A percentile compares a stretch with the other conserved stretches of the same genome.
Conservation (phyloP, 768 basidiomycete species). For the Termitomyces sp. region DNA sequence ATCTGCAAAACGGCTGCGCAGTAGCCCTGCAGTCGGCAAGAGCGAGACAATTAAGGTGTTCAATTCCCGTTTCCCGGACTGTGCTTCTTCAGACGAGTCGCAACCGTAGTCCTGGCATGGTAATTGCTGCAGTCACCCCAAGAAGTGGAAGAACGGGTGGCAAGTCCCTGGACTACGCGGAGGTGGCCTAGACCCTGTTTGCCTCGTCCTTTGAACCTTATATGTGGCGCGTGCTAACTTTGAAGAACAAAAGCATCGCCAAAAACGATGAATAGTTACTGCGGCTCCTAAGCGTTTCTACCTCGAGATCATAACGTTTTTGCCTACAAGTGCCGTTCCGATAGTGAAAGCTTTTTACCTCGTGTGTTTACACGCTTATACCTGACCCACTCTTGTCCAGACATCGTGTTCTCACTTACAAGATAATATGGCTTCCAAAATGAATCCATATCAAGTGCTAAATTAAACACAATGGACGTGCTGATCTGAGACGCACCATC, state of each 20-base stretch:
- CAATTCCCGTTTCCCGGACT: background rate
- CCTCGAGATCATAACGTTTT: slow-evolving; percentile 6
- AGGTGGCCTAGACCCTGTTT: background rate
- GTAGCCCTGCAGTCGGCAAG: background rate
- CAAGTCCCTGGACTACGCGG: slow-evolving; percentile 14
- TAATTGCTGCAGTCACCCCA: slow-evolving; percentile 4
- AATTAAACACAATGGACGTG: background rate
- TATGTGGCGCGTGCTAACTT: slow-evolving; percentile 13
- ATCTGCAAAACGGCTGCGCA: background rate
- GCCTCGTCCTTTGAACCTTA: background rate
- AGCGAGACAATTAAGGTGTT: background rate
- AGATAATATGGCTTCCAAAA: background rate
- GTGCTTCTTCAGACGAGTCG: background rate
- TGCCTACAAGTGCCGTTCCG: background rate
- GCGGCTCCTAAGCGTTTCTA: slow-evolving; percentile 1
- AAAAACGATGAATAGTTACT: background rate
- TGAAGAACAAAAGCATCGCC: slow-evolving; percentile 4
- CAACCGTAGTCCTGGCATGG: background rate
- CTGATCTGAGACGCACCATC: background rate
- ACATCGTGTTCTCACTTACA: background rate
- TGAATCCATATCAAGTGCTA: background rate
- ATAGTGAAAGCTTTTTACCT: slow-evolving; percentile 2
- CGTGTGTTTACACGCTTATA: slow-evolving; percentile 2
- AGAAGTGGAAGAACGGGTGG: background rate
- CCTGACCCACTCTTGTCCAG: slow-evolving; percentile 8